Conservation (phyloP, 176 grass and related monocot genomes). For the Rhipidocladum racemiflorum region DNA sequence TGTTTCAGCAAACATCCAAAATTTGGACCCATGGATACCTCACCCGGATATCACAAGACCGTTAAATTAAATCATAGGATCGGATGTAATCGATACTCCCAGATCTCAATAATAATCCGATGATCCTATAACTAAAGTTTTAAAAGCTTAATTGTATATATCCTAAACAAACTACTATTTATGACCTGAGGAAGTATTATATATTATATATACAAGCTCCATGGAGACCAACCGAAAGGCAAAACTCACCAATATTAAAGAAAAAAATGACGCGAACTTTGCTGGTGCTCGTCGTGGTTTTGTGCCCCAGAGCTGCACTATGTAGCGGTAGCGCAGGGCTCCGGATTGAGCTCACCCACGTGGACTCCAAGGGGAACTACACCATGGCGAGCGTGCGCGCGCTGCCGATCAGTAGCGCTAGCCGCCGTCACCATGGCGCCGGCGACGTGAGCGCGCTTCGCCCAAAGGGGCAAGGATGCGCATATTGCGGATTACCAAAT, state of each 20-base stretch:
- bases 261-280: neutral
- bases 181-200: too few species aligned
- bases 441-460: neutral
- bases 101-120: too few species aligned
- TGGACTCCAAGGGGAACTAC: conserved; percentile 21
- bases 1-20: too few species aligned
- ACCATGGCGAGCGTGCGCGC: conserved; percentile 18
- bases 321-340: neutral
- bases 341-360: conserved; percentile 20
- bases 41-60: too few species aligned
- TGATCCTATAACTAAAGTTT: too few species aligned
- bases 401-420: neutral
- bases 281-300: neutral
- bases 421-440: neutral
- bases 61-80: too few species aligned
- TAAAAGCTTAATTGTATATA: too few species aligned
- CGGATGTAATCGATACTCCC: too few species aligned
- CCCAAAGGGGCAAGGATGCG: neutral
- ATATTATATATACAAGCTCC: too few species aligned
- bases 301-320: neutral
- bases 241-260: neutral
- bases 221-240: too few species aligned
- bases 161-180: too few species aligned
- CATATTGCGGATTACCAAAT: conserved; percentile 23
- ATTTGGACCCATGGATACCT: too few species aligned